These are phyloP conservation scores for Kregervanrija delftensis DNA, from an alignment of 805 yeast genomes.

Conservation along the genomic window DNA sequence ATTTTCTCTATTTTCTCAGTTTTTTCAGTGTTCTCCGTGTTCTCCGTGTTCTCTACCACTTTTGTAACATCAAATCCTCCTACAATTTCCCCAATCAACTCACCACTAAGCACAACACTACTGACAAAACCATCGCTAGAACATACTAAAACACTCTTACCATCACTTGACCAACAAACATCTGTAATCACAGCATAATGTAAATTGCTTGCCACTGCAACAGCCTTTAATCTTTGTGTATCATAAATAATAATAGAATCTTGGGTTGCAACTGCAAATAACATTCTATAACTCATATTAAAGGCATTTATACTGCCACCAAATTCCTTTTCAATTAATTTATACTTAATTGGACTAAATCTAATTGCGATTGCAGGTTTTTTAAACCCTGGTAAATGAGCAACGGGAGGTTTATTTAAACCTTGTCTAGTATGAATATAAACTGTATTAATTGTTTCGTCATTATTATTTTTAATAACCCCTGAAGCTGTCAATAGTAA, in stretches of 20 bases:
- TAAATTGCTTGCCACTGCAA: conserved; percentile 69
- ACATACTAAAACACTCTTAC: conserved; percentile 59
- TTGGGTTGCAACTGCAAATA: conserved; percentile 90
- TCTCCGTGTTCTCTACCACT: not conserved
- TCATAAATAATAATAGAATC: conserved; percentile 79
- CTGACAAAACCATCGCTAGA: conserved; percentile 95
- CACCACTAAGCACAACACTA: conserved; percentile 44
- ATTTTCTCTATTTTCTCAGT: not conserved
- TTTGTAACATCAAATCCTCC: conserved; percentile 20
- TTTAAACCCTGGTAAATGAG: conserved; percentile 69
- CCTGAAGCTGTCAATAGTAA: conserved; percentile 78
- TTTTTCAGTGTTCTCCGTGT: not conserved
- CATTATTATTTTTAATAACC: conserved; percentile 32
- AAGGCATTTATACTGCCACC: conserved; percentile 28
- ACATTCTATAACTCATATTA: conserved; percentile 65
- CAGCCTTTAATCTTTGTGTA: conserved; percentile 60
- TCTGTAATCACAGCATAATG: conserved; percentile 91
- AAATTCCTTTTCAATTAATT: conserved; percentile 18
- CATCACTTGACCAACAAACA: conserved; percentile 77
- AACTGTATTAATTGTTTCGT: conserved; percentile 51
- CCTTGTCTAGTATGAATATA: conserved; percentile 73
- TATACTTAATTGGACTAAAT: conserved; percentile 65
- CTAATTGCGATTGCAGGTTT: conserved; percentile 81
- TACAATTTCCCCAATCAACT: conserved; percentile 47
- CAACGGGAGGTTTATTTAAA: conserved; percentile 61